Evolutionary conservation across 192 early-diverging fungal species (phyloP), one percentile per base, ranked within the genome.

Genomic region (Entophlyctis luteolus): DNA sequence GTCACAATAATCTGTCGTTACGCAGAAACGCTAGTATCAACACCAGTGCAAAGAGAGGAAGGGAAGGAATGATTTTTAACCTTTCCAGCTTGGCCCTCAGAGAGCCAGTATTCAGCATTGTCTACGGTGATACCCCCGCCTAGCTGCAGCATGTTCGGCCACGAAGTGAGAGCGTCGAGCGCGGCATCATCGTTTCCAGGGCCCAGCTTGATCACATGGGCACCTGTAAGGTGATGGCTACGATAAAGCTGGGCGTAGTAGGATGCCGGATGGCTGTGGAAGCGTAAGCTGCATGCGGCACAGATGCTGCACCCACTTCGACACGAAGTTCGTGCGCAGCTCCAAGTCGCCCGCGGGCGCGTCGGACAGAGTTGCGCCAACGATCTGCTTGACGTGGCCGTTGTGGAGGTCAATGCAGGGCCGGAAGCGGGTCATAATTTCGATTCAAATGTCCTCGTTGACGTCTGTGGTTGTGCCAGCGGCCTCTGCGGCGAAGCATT

Each of bases 371-470:
- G 95, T 90, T 39, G 91, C 94, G 32, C 97, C 97, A 48, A 99
- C 94, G 55, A 99, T 98, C 75, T 99, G 97, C 78, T 99, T 99
- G 62, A 99, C 97, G 74, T 93, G 87, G 38, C 97, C 97, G 36
- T 86, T 71, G 80, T 99, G 97, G 48, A 99, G 80, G 80, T 99
- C 97, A 69, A 99, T 98, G 80, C 97, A 99, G n/a, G 95, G 93
- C 20, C 91, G 82, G 78, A 99, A 98, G 71, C 76, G 68, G 33
- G 92, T 89, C 72, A 73, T 72, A 63, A 47, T 31, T 71, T 59
- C 22, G n/a, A 8, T n/a, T n/a, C 39, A 42, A 42, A 42, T 42
- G 39, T 42, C 39, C 39, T 8, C 57, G 12, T 23, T 59, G 4
- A 18, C 8, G 25, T 20, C 16, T 37, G 34, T 66, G 36, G 52